Base-by-base conservation (phyloP, 2,329 filamentous ascomycete species). In the Botryotinia convoluta region DNA sequence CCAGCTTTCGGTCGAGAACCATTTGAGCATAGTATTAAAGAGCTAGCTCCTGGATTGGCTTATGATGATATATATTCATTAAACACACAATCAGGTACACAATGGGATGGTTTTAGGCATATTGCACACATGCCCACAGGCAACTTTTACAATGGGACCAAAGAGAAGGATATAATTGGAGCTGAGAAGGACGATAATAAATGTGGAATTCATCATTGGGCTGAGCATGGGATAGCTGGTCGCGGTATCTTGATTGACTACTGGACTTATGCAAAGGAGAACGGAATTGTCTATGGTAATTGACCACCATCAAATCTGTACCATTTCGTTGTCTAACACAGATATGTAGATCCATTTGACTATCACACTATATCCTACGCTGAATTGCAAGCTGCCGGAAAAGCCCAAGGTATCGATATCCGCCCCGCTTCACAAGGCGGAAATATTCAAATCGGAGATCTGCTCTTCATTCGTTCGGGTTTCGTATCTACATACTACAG, bases 61-160 rank as follows among this genome's bases (percentile, higher is more conserved):
- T 90, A 91, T 78, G 89, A 91, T 78, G 89, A 91, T 79, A 82
- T 86, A 44, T 87, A 88, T 84, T 84, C 83, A 0, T 86, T 89
- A 76, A 90, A 90, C 79, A 86, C 87, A 0, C 88, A 89, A 79
- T 84, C 84, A 12, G 87, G 86, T 54, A 87, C 85, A 61, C 88
- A 90, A 79, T 90, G 87, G 87, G 87, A 89, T 76, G 87, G 87
- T 0, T 80, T 88, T 39, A 82, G 87, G 71, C 86, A 87, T 62
- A 75, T 80, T 12, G 74, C 78, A 51, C 76, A 78, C 69, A 59
- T 78, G 1, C 73, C 77, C 9, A 76, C 75, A 4, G 39, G 72
- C 14, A 77, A 75, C 4, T 81, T 80, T 60, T 80, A 81, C 48
- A 81, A 80, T 54, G 76, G 77, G 16, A 78, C 76, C 16, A 80